Evolutionary conservation across 2,329 filamentous ascomycete genomes (phyloP).

Genomic region (Cordyceps cateniannulata): DNA sequence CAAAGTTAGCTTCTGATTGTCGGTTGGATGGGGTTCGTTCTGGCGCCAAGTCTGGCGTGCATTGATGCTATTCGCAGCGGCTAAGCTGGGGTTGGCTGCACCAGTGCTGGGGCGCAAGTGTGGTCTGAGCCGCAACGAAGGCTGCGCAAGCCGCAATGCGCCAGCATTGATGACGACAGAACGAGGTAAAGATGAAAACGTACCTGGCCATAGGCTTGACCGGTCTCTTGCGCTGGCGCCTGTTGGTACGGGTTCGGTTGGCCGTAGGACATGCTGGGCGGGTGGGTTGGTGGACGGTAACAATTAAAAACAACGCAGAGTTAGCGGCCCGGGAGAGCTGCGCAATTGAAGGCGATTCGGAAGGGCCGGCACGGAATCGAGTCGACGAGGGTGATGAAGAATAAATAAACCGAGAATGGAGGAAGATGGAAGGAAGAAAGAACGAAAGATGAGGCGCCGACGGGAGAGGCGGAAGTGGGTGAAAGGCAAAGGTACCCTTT

Average conservation of each 20-base stretch:
- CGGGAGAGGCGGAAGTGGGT: conserved; percentile 9
- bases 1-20: neutral
- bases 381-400: neutral
- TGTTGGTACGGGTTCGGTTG: conserved; percentile 60
- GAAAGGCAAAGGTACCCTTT: conserved; percentile 5
- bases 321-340: neutral
- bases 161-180: neutral
- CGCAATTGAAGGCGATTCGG: neutral
- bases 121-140: too few species aligned
- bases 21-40: neutral
- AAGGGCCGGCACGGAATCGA: neutral
- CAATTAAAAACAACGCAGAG: neutral
- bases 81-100: neutral
- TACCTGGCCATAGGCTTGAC: conserved; percentile 40
- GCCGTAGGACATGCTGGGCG: conserved; percentile 50
- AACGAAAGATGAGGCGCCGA: too few species aligned
- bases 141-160: neutral
- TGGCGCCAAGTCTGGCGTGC: neutral
- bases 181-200: conserved; percentile 18
- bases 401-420: neutral
- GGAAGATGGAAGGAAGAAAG: neutral
- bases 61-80: neutral
- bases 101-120: neutral
- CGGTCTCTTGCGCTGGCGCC: conserved; percentile 40
- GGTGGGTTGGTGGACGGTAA: neutral